These are phyloP conservation scores for Trichoderma cornu-damae DNA, from an alignment of 2,329 filamentous ascomycete species.

Conservation along the genomic window DNA sequence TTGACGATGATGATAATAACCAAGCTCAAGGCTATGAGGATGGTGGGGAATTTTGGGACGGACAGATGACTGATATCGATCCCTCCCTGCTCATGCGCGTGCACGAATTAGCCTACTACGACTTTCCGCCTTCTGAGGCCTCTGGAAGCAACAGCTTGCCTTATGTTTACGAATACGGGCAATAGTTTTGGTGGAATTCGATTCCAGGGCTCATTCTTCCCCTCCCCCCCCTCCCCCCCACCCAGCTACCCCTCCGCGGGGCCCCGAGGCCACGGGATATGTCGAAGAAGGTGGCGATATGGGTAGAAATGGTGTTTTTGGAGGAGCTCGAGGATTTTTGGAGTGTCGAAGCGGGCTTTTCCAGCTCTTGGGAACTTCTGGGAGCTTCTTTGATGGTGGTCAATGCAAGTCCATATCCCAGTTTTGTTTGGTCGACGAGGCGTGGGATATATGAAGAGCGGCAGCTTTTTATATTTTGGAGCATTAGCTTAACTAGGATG, in stretches of 20 bases:
- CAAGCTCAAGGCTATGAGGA: too few species aligned
- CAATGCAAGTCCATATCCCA: neutral
- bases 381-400: too few species aligned
- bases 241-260: too few species aligned
- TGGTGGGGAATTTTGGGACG: neutral
- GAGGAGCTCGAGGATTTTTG: neutral
- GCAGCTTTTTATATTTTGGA: neutral
- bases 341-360: neutral
- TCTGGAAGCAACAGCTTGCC: neutral
- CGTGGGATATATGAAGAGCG: neutral
- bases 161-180: neutral
- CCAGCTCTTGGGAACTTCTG: neutral
- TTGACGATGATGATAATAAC: too few species aligned
- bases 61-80: neutral
- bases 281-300: neutral
- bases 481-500: constrained; percentile 1
- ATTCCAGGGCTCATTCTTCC: neutral
- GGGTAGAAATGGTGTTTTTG: neutral
- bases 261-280: too few species aligned
- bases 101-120: neutral
- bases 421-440: neutral
- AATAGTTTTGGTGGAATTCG: neutral
- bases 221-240: neutral
- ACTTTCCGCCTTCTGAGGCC: neutral
- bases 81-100: neutral